These are phyloP conservation scores for Magnolia sinica DNA, from an alignment of 164 flowering plant genomes.

Conservation along the genomic window DNA sequence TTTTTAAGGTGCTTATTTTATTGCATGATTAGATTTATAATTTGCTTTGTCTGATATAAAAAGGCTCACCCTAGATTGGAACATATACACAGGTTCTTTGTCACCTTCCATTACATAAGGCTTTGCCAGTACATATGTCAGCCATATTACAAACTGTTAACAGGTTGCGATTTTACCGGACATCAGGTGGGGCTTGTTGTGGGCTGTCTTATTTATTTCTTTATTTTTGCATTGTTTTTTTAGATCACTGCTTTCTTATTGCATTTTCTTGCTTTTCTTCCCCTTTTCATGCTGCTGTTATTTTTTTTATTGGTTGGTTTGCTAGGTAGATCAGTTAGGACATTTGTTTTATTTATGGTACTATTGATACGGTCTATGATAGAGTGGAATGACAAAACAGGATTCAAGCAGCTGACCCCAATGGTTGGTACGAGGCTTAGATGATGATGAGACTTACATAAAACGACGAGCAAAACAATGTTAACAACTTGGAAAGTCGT, in stretches of 20 bases:
- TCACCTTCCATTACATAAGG: constrained; percentile 85
- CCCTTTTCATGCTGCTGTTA: neutral
- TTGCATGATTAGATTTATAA: neutral
- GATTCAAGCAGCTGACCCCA: too few species aligned
- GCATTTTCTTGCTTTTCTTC: neutral
- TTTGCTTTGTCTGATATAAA: neutral
- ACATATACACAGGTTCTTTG: constrained; percentile 62
- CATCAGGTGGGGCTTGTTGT: constrained; percentile 61
- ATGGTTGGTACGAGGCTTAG: too few species aligned
- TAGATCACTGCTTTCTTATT: neutral
- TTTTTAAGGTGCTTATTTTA: constrained; percentile 55
- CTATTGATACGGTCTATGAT: too few species aligned
- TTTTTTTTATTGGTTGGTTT: neutral
- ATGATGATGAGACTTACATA: too few species aligned
- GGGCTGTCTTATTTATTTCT: neutral
- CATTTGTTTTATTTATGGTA: neutral
- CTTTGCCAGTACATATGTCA: constrained; percentile 83
- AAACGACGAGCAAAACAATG: too few species aligned
- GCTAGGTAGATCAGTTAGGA: neutral
- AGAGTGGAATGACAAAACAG: too few species aligned
- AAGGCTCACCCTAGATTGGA: constrained; percentile 8
- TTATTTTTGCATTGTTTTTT: neutral
- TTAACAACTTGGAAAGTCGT: too few species aligned
- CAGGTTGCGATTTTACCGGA: constrained; percentile 72
- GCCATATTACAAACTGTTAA: constrained; percentile 85